Evolutionary conservation across 176 grass and related monocot genomes (phyloP).

Genomic region (Aegilops longissima): DNA sequence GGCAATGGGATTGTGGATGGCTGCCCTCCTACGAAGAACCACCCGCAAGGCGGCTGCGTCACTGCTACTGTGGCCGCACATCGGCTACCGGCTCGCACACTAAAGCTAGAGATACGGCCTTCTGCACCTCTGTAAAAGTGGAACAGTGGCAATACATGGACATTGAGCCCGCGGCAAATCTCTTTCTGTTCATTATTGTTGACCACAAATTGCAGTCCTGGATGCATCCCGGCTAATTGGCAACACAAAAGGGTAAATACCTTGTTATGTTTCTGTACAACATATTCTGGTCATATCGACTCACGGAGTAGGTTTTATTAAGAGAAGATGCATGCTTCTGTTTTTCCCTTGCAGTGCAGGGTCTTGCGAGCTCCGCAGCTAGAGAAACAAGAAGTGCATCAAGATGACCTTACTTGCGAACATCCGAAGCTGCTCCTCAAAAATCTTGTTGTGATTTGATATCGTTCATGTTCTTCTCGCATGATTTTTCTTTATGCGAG

Average conservation of each 20-base stretch:
- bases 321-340: conserved; percentile 22
- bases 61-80: neutral
- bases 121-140: conserved; percentile 49
- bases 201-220: conserved; percentile 49
- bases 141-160: conserved; percentile 53
- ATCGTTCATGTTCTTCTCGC: conserved; percentile 54
- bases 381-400: conserved; percentile 56
- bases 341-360: conserved; percentile 71
- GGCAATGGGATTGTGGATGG: neutral
- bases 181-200: conserved; percentile 44
- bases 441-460: conserved; percentile 55
- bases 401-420: conserved; percentile 57
- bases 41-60: neutral
- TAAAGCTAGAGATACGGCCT: conserved; percentile 35
- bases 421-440: conserved; percentile 33
- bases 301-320: neutral
- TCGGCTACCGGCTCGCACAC: neutral
- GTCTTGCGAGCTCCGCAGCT: conserved; percentile 59
- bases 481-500: conserved; percentile 27
- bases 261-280: neutral
- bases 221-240: conserved; percentile 55
- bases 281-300: neutral
- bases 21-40: neutral
- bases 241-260: conserved; percentile 24
- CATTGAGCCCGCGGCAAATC: conserved; percentile 34